Percentiles rank a stretch among this genome's conserved stretches.
Evolutionary conservation across 805 yeast genomes (phyloP).

Genomic region (Starmerella kuoi): DNA sequence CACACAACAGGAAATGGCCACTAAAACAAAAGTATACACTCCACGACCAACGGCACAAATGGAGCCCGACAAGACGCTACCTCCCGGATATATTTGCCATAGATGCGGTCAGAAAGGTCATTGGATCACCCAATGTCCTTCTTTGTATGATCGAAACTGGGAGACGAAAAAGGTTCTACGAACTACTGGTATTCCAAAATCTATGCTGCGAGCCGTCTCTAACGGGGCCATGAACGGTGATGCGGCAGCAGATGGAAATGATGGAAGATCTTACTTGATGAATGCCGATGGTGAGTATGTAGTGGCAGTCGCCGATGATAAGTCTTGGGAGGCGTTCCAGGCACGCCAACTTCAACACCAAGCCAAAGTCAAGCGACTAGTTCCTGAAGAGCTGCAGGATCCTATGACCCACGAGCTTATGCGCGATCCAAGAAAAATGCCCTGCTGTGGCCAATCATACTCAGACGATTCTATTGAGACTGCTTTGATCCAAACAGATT

Average conservation of each 20-base stretch:
- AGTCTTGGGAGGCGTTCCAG: slow-evolving; percentile 81
- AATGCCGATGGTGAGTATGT: slow-evolving; percentile 94
- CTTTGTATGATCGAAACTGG: slow-evolving; percentile 81
- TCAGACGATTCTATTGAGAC: slow-evolving; percentile 55
- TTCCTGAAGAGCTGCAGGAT: slow-evolving; percentile 49
- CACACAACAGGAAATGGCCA: slow-evolving; percentile 82
- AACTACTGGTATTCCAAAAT: slow-evolving; percentile 95
- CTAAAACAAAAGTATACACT: slow-evolving; percentile 59
- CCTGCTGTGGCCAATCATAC: slow-evolving; percentile 56
- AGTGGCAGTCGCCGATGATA: slow-evolving; percentile 85
- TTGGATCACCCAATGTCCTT: slow-evolving; percentile 94
- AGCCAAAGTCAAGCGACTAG: slow-evolving; percentile 37
- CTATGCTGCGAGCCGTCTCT: slow-evolving; percentile 65
- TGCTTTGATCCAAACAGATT: slow-evolving; percentile 64
- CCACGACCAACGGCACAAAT: slow-evolving; percentile 21
- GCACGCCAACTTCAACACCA: slow-evolving; percentile 41
- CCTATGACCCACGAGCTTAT: slow-evolving; percentile 58
- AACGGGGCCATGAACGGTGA: slow-evolving; percentile 47
- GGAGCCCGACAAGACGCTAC: slow-evolving; percentile 56
- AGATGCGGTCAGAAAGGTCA: slow-evolving; percentile 93
- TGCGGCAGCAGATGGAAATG: slow-evolving; percentile 44
- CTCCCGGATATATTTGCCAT: slow-evolving; percentile 92
- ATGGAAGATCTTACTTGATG: slow-evolving; percentile 54
- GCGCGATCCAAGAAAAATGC: slow-evolving; percentile 64
- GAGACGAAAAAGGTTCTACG: slow-evolving; percentile 84